A percentile compares a stretch with the other conserved stretches of the same genome.
Conservation (phyloP, 148 eudicot species). For the Chenopodium album region DNA sequence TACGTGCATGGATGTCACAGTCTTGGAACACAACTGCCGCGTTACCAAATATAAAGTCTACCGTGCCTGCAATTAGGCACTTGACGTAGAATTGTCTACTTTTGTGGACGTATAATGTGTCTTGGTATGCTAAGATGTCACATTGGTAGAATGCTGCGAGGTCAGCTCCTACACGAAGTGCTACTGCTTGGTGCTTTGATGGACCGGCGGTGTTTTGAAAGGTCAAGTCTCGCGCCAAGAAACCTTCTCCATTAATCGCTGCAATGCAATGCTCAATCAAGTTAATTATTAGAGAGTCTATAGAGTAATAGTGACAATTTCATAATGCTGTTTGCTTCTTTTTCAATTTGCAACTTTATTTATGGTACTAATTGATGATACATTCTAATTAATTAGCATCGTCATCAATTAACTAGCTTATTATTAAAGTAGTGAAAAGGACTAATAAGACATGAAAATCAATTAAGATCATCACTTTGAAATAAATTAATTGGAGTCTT, state of each 20-base stretch:
- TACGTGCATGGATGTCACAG: constrained; percentile 37
- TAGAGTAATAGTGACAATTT: too few species aligned
- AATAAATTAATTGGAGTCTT: background rate
- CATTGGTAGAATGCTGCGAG: constrained; percentile 31
- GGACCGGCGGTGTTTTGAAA: constrained; percentile 36
- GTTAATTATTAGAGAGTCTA: background rate
- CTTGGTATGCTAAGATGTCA: constrained; percentile 35
- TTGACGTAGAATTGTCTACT: constrained; percentile 36
- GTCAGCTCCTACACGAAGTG: constrained; percentile 34
- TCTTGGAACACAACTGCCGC: constrained; percentile 35
- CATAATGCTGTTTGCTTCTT: too few species aligned
- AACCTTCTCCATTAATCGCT: constrained; percentile 32
- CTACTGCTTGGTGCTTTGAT: constrained; percentile 42
- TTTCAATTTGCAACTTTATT: too few species aligned
- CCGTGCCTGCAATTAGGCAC: constrained; percentile 28
- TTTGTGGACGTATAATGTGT: constrained; percentile 38
- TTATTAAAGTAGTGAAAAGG: background rate
- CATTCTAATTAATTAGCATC: background rate
- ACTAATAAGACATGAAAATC: background rate
- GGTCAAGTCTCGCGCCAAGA: constrained; percentile 38
- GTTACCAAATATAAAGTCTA: constrained; percentile 37
- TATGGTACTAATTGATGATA: background rate
- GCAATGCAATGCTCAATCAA: constrained; percentile 25
- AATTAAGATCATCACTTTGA: background rate
- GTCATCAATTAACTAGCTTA: too few species aligned